A percentile compares a stretch with the other conserved stretches of the same genome.
Evolutionary conservation across 257 asterid species (phyloP).

Genomic region (Solanum paucissectum): DNA sequence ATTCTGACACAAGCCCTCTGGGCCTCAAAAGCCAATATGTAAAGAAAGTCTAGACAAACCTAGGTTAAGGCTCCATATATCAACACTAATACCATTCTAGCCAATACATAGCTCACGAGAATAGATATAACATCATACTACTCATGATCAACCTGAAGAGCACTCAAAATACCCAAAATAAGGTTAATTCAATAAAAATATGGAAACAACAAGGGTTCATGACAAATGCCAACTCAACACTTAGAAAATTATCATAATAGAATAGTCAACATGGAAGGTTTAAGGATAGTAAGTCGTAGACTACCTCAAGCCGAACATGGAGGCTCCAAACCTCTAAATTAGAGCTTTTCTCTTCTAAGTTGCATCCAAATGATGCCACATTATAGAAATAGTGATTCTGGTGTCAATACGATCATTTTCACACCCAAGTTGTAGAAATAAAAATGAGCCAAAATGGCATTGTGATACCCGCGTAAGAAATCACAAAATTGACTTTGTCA

Average conservation of each 20-base stretch:
- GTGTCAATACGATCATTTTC: too few species aligned
- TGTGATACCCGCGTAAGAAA: not conserved
- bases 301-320: not conserved
- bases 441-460: not conserved
- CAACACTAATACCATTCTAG: not conserved
- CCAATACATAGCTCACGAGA: not conserved
- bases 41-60: not conserved
- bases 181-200: not conserved
- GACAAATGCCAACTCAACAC: not conserved
- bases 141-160: not conserved
- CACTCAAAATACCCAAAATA: not conserved
- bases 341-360: not conserved
- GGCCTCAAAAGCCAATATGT: not conserved
- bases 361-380: not conserved
- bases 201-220: not conserved
- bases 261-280: not conserved
- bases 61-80: not conserved
- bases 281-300: not conserved
- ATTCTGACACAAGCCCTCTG: not conserved
- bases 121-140: not conserved
- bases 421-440: not conserved
- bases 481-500: too few species aligned
- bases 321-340: not conserved
- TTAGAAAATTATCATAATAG: not conserved
- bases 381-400: not conserved